Evolutionary conservation across 306 rosid species (phyloP).

Genomic region (Sicyos edulis): DNA sequence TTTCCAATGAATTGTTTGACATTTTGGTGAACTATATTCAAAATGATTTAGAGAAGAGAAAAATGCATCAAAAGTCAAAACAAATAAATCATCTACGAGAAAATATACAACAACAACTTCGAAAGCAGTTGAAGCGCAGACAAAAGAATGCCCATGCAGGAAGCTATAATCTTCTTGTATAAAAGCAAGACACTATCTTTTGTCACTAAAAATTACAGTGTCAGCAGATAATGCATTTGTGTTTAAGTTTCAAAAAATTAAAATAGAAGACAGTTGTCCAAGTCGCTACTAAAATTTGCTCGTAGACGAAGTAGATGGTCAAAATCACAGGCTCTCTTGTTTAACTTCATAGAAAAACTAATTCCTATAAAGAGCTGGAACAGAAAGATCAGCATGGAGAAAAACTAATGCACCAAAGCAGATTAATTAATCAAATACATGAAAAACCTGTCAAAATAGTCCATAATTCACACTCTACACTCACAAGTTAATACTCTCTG

Average conservation of each 20-base stretch:
- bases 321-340: neutral
- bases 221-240: neutral
- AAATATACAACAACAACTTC: neutral
- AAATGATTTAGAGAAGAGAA: neutral
- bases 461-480: neutral
- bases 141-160: too few species aligned
- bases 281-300: neutral
- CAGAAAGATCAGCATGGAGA: neutral
- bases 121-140: neutral
- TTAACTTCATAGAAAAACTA: neutral
- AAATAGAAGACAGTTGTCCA: neutral
- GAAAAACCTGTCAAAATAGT: neutral
- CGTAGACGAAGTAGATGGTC: neutral
- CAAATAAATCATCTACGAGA: neutral
- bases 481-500: neutral
- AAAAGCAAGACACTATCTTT: too few species aligned
- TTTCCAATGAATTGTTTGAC: conserved; percentile 75
- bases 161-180: too few species aligned
- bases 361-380: neutral
- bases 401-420: neutral
- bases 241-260: neutral
- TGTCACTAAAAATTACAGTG: too few species aligned
- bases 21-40: conserved; percentile 51
- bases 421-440: neutral
- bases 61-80: neutral